These are phyloP conservation scores for Adenanthera pavonina DNA, from an alignment of 306 rosid genomes.

Conservation along the genomic window DNA sequence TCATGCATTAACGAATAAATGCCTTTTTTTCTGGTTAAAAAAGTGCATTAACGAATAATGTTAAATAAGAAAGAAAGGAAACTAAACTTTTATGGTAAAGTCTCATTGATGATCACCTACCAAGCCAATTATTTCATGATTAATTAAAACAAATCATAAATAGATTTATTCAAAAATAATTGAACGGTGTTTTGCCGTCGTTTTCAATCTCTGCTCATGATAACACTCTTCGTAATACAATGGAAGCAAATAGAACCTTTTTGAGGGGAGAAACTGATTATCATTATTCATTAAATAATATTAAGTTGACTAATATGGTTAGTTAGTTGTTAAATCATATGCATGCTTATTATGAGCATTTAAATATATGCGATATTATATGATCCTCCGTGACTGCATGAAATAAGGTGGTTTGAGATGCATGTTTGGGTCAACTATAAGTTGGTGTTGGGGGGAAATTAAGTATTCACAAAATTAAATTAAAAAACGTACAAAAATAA, in stretches of 20 bases:
- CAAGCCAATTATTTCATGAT: background rate
- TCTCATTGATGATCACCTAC: background rate
- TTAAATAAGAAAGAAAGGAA: background rate
- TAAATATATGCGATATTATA: background rate
- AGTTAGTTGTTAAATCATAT: conserved; percentile 1
- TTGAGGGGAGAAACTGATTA: conserved; percentile 8
- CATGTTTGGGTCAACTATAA: background rate
- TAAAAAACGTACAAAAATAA: no score
- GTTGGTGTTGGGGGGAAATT: background rate
- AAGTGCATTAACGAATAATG: background rate
- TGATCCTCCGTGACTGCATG: conserved; percentile 36
- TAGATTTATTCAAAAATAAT: background rate
- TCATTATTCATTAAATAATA: conserved; percentile 19
- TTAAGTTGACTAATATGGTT: conserved; percentile 36
- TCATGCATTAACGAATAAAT: background rate
- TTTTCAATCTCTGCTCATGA: conserved; percentile 5
- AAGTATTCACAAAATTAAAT: no score
- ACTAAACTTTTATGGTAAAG: background rate
- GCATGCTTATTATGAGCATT: background rate
- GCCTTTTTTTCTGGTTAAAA: no score
- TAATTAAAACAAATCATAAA: background rate
- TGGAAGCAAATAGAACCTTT: conserved; percentile 19
- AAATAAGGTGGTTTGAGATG: conserved; percentile 18
- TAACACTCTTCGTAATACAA: conserved; percentile 17
- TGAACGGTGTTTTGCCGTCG: background rate